These are phyloP conservation scores for Leishmania arabica DNA, from an alignment of 208 protist genomes.

Conservation along the genomic window DNA sequence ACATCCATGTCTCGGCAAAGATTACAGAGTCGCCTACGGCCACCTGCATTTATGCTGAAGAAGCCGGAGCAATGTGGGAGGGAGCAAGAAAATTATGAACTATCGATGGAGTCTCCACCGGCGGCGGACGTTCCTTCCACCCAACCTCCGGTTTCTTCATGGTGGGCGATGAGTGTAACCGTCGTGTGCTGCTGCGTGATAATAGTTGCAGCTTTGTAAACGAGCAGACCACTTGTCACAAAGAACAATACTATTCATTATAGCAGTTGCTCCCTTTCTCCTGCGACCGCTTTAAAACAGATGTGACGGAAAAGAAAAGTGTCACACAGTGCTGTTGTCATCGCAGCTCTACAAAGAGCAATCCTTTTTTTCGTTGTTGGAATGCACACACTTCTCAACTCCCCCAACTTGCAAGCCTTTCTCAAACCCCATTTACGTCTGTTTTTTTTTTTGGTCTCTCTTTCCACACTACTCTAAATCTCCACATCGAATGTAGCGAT, in stretches of 20 bases:
- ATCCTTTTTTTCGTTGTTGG: neutral
- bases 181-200: conserved; percentile 34
- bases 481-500: neutral
- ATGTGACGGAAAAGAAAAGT: neutral
- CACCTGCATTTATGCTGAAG: conserved; percentile 45
- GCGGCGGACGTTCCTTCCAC: neutral
- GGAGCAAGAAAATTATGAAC: neutral
- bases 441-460: conserved; percentile 8
- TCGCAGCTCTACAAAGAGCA: neutral
- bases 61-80: neutral
- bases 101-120: neutral
- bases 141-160: neutral
- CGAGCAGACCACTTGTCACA: neutral
- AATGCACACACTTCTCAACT: neutral
- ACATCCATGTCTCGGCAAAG: conserved; percentile 29
- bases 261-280: neutral
- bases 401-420: neutral
- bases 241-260: conserved; percentile 2
- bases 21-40: conserved; percentile 46
- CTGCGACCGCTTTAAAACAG: neutral
- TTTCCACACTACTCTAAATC: neutral
- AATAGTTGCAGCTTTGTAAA: conserved; percentile 21
- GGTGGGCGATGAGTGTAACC: conserved; percentile 36
- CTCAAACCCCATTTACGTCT: neutral
- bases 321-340: neutral